Evolutionary conservation across 2,329 filamentous ascomycete genomes (phyloP).

Genomic region (Diaporthe sp.): DNA sequence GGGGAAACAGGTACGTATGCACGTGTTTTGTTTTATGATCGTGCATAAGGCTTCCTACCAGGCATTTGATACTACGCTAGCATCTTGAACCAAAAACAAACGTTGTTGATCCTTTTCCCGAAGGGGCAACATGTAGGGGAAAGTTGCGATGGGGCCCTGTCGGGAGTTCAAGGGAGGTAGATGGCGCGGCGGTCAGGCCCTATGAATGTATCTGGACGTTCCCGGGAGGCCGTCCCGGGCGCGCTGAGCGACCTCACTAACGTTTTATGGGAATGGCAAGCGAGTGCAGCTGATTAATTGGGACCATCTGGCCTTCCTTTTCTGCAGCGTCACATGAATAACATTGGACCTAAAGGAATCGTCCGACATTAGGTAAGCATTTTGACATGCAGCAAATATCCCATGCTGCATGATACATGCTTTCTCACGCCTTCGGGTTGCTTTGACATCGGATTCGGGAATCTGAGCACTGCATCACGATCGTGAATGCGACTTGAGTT

Average conservation of each 20-base stretch:
- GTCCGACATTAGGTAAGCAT: neutral
- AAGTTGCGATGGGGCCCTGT: neutral
- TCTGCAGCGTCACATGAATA: neutral
- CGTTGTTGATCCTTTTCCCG: neutral
- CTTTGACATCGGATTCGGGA: neutral
- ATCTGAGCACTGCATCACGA: neutral
- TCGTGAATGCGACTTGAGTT: neutral
- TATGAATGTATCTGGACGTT: neutral
- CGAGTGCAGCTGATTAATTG: neutral
- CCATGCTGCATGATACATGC: neutral
- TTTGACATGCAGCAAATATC: neutral
- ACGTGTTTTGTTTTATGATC: neutral
- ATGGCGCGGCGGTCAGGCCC: neutral
- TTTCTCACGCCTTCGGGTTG: neutral
- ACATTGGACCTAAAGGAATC: neutral
- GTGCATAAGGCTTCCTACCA: neutral
- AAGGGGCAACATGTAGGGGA: neutral
- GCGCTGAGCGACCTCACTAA: neutral
- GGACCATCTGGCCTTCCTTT: neutral
- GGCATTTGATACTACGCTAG: neutral
- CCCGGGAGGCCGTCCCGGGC: neutral
- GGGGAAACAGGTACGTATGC: neutral
- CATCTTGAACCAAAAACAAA: neutral
- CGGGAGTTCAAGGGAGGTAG: neutral
- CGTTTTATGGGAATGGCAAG: neutral